Percentiles rank a stretch among this genome's conserved stretches.
phyloP scores from a whole-genome alignment of 192 early-diverging fungal species.

The Linnemannia elongata region DNA sequence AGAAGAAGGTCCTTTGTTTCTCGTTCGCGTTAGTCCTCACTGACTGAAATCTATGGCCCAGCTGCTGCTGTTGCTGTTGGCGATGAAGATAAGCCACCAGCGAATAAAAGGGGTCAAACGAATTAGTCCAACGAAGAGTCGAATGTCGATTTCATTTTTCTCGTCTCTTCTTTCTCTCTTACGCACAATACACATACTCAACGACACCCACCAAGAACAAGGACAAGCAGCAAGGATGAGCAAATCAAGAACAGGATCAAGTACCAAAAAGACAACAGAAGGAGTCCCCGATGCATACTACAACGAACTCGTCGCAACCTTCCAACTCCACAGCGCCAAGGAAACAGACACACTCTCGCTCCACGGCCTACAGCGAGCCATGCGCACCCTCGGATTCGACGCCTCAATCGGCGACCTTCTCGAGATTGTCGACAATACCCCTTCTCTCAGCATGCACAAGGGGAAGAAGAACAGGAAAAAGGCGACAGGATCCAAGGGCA shows the following conservation, averaged over 20 bases:
- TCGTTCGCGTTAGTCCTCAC: too few species aligned
- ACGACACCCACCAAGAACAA: neutral
- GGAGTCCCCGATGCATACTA: constrained; percentile 19
- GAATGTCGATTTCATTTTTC: neutral
- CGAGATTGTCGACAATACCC: constrained; percentile 34
- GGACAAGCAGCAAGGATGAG: neutral
- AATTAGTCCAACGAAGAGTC: neutral
- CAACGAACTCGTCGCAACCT: constrained; percentile 35
- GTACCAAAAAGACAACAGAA: neutral
- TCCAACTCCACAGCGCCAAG: constrained; percentile 33
- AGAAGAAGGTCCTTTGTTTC: too few species aligned
- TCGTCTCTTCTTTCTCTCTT: neutral
- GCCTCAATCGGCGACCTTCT: constrained; percentile 27
- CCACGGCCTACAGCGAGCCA: constrained; percentile 32
- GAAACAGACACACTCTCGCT: constrained; percentile 13
- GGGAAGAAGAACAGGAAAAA: neutral
- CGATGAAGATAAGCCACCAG: too few species aligned
- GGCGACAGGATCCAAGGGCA: neutral
- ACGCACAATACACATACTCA: neutral
- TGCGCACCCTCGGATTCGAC: constrained; percentile 53
- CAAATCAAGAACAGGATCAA: neutral
- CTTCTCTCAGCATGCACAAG: constrained; percentile 28
- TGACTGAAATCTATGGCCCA: too few species aligned
- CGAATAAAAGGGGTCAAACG: neutral
- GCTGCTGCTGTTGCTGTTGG: too few species aligned